These are phyloP conservation scores for Stellera chamaejasme DNA, from an alignment of 345 rosid species.

Conservation along the genomic window DNA sequence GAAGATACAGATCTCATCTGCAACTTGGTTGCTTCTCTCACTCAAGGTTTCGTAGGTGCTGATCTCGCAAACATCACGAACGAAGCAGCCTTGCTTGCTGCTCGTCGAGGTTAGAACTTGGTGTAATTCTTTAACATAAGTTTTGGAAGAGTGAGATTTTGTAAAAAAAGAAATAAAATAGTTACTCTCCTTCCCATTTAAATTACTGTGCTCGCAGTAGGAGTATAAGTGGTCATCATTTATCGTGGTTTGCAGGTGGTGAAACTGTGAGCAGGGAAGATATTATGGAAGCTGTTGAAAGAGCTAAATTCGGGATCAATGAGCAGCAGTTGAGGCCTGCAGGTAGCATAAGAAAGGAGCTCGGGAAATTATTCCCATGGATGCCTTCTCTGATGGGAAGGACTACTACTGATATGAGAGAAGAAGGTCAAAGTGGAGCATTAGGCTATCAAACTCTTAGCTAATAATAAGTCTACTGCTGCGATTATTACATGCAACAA, in stretches of 20 bases:
- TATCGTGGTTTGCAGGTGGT: slow-evolving; percentile 36
- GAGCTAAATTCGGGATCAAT: slow-evolving; percentile 88
- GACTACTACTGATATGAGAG: slow-evolving; percentile 39
- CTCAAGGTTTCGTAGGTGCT: slow-evolving; percentile 93
- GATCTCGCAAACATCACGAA: slow-evolving; percentile 93
- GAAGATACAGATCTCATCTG: slow-evolving; percentile 67
- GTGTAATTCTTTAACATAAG: not conserved
- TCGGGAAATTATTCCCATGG: slow-evolving; percentile 65
- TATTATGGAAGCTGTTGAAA: slow-evolving; percentile 92
- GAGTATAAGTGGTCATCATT: not conserved
- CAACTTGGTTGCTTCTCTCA: slow-evolving; percentile 73
- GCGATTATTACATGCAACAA: not conserved
- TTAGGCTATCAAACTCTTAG: slow-evolving; percentile 84
- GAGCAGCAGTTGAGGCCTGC: slow-evolving; percentile 44
- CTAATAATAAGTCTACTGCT: slow-evolving; percentile 20
- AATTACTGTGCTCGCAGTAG: not conserved
- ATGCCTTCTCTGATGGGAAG: slow-evolving; percentile 67
- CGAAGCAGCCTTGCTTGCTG: slow-evolving; percentile 96
- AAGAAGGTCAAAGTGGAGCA: slow-evolving; percentile 66
- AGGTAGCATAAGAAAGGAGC: slow-evolving; percentile 57
- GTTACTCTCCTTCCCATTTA: not conserved
- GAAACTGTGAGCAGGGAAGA: slow-evolving; percentile 82
- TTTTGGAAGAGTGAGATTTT: no score
- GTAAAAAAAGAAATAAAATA: not conserved
- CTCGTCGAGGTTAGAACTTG: slow-evolving; percentile 64